Percentiles rank a stretch among this genome's conserved stretches.
Evolutionary conservation across 2,329 filamentous ascomycete species (phyloP).

Genomic region (Fusarium nematophilum): DNA sequence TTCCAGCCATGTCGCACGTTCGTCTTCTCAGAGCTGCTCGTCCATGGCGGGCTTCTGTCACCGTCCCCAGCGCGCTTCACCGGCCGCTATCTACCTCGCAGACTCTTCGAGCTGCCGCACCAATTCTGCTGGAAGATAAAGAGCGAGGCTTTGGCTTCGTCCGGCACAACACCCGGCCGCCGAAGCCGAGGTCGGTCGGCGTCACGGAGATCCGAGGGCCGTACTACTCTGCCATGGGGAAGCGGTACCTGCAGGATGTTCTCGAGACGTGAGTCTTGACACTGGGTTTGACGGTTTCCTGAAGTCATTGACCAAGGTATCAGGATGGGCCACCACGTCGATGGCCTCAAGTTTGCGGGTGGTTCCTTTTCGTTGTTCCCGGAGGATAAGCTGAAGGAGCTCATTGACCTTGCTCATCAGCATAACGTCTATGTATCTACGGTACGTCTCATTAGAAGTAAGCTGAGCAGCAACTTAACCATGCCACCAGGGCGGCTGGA

Average conservation of each 20-base stretch:
- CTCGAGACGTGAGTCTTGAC: slow-evolving; percentile 58
- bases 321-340: slow-evolving; percentile 64
- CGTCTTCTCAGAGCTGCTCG: neutral
- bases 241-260: slow-evolving; percentile 62
- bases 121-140: slow-evolving; percentile 10
- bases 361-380: slow-evolving; percentile 40
- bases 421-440: slow-evolving; percentile 27
- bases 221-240: slow-evolving; percentile 66
- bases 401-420: slow-evolving; percentile 15
- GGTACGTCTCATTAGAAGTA: neutral
- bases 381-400: slow-evolving; percentile 2
- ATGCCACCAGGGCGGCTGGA: slow-evolving; percentile 9
- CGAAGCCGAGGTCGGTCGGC: slow-evolving; percentile 60
- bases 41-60: neutral
- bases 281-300: neutral
- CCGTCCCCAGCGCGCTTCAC: neutral
- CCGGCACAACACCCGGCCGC: slow-evolving; percentile 59
- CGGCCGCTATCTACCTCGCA: neutral
- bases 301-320: neutral
- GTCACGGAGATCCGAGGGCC: slow-evolving; percentile 67
- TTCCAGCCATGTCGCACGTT: neutral
- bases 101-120: neutral
- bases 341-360: slow-evolving; percentile 66
- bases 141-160: slow-evolving; percentile 48
- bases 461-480: neutral